Evolutionary conservation across 148 eudicot species (phyloP).

Genomic region (Heliamphora exappendiculata): DNA sequence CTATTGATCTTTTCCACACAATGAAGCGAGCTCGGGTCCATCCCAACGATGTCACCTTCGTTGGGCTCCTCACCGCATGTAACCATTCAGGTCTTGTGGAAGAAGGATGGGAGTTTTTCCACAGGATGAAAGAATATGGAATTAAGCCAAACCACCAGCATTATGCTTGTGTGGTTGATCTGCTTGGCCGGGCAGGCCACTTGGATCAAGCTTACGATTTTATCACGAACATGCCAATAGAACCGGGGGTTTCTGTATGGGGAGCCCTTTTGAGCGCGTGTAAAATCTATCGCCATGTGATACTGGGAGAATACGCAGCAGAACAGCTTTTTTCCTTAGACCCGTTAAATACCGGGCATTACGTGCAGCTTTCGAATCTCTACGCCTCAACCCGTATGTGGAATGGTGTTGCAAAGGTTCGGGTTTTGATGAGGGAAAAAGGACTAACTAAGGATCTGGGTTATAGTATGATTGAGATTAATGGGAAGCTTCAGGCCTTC

Average conservation of each 20-base stretch:
- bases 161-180: constrained; percentile 70
- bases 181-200: constrained; percentile 65
- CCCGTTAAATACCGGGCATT: constrained; percentile 51
- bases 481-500: constrained; percentile 51
- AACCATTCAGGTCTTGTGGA: constrained; percentile 67
- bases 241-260: constrained; percentile 57
- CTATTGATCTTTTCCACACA: constrained; percentile 45
- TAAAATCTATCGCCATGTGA: constrained; percentile 50
- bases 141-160: constrained; percentile 62
- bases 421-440: constrained; percentile 46
- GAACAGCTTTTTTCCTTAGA: constrained; percentile 45
- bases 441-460: constrained; percentile 61
- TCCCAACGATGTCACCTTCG: constrained; percentile 66
- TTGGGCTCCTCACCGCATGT: constrained; percentile 70
- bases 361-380: constrained; percentile 69
- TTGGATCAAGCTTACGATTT: constrained; percentile 50
- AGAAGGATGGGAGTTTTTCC: constrained; percentile 64
- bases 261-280: constrained; percentile 70
- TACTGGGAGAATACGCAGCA: constrained; percentile 64
- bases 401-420: constrained; percentile 45
- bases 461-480: constrained; percentile 47
- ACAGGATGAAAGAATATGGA: constrained; percentile 46
- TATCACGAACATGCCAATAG: constrained; percentile 48
- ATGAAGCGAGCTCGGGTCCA: constrained; percentile 38
- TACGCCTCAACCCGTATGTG: constrained; percentile 63